Percentiles rank a stretch among this genome's conserved stretches.
Conservation (phyloP, 768 basidiomycete genomes). For the Artomyces pyxidatus region DNA sequence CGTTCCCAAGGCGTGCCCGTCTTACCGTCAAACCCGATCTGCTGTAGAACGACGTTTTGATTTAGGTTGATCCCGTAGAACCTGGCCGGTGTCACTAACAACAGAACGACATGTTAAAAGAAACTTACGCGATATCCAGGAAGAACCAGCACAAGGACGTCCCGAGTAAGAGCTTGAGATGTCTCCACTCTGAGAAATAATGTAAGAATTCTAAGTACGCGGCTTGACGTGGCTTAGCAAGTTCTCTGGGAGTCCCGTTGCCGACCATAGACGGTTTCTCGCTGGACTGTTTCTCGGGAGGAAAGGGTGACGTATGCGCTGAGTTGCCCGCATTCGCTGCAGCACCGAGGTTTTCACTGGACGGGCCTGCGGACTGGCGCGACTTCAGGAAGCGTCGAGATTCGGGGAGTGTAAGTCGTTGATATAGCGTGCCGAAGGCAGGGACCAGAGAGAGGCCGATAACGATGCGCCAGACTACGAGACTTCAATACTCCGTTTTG, state of each 20-base stretch:
- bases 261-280: too few species aligned
- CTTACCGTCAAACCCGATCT: constrained; percentile 60
- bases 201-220: constrained; percentile 42
- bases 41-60: constrained; percentile 68
- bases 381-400: constrained; percentile 46
- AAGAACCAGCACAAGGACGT: constrained; percentile 70
- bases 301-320: constrained; percentile 24
- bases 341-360: constrained; percentile 17
- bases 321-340: too few species aligned
- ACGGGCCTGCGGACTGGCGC: constrained; percentile 18
- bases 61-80: constrained; percentile 75
- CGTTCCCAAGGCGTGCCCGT: constrained; percentile 52
- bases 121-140: constrained; percentile 56
- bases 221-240: not conserved
- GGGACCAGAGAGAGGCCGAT: constrained; percentile 71
- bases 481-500: not conserved
- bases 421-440: constrained; percentile 69
- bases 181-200: constrained; percentile 70
- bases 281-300: constrained; percentile 22
- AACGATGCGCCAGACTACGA: constrained; percentile 58
- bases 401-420: constrained; percentile 67
- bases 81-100: too few species aligned
- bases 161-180: constrained; percentile 58
- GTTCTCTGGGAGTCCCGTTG: not conserved
- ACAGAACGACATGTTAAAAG: too few species aligned